Evolutionary conservation across 2,329 filamentous ascomycete species (phyloP), one percentile per base, ranked within the genome.

Genomic region (Trichoderma semiorbis): DNA sequence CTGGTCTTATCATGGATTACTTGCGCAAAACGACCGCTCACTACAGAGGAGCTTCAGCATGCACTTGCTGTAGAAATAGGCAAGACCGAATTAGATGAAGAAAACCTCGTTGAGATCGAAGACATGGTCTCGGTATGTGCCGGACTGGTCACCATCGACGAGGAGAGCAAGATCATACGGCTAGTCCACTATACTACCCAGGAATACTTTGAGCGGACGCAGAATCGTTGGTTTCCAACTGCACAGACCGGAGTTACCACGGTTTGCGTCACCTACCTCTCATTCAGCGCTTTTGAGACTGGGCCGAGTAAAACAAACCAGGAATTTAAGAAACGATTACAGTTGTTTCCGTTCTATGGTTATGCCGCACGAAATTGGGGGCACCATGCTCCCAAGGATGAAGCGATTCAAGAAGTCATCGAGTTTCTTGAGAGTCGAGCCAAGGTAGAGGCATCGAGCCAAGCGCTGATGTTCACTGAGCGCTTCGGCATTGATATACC

Each of bases 151-250:
- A 64, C 68, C 2, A 32, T 70, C n/a, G 68, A 70, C 21, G 18
- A 64, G 12, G 39, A 65, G 4, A 65, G 68, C 30, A 12, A 43
- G 0, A 57, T 70, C 8, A 57, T 70, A 14, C 68, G 43, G n/a
- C 47, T 70, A 57, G 68, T 70, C 39, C 60, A 70, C 43, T 55
- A 70, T 24, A 64, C 60, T 18, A 57, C 68, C 14, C 60, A 70
- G 26, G 39, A 70, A 47, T 70, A 70, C 32, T 70, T 70, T 24
- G 47, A 70, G 7, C 28, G 43, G 21, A 70, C 39, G 26, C 39
- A 57, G n/a, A 32, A 21, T 0, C 30, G 5, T 14, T 70, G 58
- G 43, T 70, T 70, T 8, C 68, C 58, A 30, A 18, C 21, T 36
- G n/a, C 60, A 16, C n/a, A 63, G 24, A 12, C 18, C 2, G 3